A percentile compares a stretch with the other conserved stretches of the same genome.
These are phyloP conservation scores for Paramecium primaurelia DNA, from an alignment of 73 alveolate species.

Conservation along the genomic window DNA sequence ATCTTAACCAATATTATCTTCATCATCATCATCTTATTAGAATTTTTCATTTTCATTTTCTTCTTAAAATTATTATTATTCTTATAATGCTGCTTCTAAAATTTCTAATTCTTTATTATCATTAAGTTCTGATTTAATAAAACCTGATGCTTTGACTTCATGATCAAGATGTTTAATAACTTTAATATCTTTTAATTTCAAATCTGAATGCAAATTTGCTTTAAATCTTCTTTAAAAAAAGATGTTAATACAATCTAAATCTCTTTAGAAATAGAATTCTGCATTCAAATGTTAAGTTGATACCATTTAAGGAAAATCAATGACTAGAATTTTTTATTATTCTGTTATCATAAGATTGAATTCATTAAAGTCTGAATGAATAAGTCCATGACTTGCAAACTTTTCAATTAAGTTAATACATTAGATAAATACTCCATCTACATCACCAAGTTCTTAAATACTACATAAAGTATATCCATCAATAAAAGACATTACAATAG, in stretches of 20 bases:
- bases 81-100: slow-evolving; percentile 23
- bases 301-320: slow-evolving; percentile 93
- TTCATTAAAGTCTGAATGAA: slow-evolving; percentile 97
- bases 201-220: not conserved
- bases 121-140: slow-evolving; percentile 40
- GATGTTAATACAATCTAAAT: slow-evolving; percentile 87
- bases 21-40: not conserved
- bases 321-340: slow-evolving; percentile 84
- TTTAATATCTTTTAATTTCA: slow-evolving; percentile 25
- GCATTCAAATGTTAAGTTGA: slow-evolving; percentile 34
- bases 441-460: slow-evolving; percentile 26
- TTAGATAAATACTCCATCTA: slow-evolving; percentile 36
- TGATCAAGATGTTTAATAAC: slow-evolving; percentile 20
- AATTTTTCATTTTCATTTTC: not conserved
- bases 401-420: slow-evolving; percentile 46
- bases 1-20: not conserved
- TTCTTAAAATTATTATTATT: not conserved
- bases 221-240: slow-evolving; percentile 82
- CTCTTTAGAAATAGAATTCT: slow-evolving; percentile 66
- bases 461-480: slow-evolving; percentile 46
- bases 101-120: slow-evolving; percentile 35
- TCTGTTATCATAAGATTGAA: slow-evolving; percentile 87
- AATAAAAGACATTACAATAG: slow-evolving; percentile 52
- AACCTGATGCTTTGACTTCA: slow-evolving; percentile 60
- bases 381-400: slow-evolving; percentile 75